Conservation (phyloP, 179 eudicot genomes). For the Silene noctiflora region DNA sequence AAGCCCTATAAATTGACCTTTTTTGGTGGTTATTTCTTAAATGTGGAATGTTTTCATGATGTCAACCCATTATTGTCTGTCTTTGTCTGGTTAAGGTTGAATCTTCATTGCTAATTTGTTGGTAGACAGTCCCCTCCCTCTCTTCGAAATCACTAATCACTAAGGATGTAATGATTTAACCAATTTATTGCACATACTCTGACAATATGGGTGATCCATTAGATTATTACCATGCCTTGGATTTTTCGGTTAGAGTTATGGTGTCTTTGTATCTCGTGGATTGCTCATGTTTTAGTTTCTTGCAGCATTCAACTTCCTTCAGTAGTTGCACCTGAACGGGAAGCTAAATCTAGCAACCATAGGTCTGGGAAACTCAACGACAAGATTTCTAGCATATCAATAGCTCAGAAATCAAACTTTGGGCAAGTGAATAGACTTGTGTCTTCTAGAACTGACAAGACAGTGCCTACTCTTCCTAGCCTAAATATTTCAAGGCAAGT, state of each 20-base stretch:
- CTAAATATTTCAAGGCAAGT: slow-evolving; percentile 49
- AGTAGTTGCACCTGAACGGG: slow-evolving; percentile 29
- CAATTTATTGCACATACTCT: background rate
- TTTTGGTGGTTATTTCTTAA: background rate
- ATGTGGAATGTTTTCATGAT: background rate
- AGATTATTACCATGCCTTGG: background rate
- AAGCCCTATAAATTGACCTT: background rate
- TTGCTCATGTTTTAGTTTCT: slow-evolving; percentile 14
- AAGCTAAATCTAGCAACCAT: slow-evolving; percentile 30
- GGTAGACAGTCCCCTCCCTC: background rate
- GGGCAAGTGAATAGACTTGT: slow-evolving; percentile 32
- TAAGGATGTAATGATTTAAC: background rate
- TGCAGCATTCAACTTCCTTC: slow-evolving; percentile 36
- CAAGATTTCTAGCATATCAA: slow-evolving; percentile 29
- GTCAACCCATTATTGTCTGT: background rate
- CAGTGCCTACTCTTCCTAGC: slow-evolving; percentile 38
- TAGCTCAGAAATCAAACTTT: slow-evolving; percentile 31
- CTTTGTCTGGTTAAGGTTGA: background rate
- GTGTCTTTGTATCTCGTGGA: slow-evolving; percentile 2
- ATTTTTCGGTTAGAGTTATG: background rate
- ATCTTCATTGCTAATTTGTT: background rate
- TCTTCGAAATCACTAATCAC: no score
- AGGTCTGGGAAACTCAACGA: slow-evolving; percentile 25
- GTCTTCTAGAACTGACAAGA: slow-evolving; percentile 27
- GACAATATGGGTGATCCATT: background rate